phyloP scores from a whole-genome alignment of 345 rosid species.

The Eutrema heterophyllum region DNA sequence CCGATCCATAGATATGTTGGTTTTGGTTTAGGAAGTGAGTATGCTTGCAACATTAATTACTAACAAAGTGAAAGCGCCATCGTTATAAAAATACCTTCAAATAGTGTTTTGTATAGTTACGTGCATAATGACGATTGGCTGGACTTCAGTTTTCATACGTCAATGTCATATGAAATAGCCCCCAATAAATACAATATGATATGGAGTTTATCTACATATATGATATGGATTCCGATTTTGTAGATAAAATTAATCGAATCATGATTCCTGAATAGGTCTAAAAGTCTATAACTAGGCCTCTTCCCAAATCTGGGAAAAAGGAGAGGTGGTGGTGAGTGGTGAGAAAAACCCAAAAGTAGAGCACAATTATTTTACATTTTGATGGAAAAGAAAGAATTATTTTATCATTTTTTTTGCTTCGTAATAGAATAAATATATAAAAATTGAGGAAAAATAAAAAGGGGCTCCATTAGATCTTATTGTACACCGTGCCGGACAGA shows the following conservation, averaged over 20 bases:
- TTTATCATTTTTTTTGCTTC: too few relatives aligned
- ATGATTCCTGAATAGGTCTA: neutral
- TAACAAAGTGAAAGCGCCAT: neutral
- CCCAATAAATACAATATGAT: neutral
- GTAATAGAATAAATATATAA: neutral
- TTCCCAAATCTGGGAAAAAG: slow-evolving; percentile 15
- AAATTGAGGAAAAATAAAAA: neutral
- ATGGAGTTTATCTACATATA: neutral
- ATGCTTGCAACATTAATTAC: neutral
- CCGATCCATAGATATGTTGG: too few relatives aligned
- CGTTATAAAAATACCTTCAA: neutral
- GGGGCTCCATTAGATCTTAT: slow-evolving; percentile 9
- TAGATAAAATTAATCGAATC: neutral
- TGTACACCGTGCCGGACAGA: slow-evolving; percentile 21
- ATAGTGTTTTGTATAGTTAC: neutral
- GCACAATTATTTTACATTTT: neutral
- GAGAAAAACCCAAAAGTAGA: slow-evolving; percentile 1
- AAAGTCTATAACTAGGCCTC: neutral
- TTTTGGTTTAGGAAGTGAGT: neutral
- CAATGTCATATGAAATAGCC: neutral
- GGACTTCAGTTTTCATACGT: neutral
- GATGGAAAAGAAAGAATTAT: too few relatives aligned
- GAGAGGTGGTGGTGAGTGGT: neutral
- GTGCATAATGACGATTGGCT: neutral
- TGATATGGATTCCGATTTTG: neutral